A percentile compares a stretch with the other conserved stretches of the same genome.
These are phyloP conservation scores for Sclerotinia spermophila DNA, from an alignment of 2,329 filamentous ascomycete genomes.

Conservation along the genomic window DNA sequence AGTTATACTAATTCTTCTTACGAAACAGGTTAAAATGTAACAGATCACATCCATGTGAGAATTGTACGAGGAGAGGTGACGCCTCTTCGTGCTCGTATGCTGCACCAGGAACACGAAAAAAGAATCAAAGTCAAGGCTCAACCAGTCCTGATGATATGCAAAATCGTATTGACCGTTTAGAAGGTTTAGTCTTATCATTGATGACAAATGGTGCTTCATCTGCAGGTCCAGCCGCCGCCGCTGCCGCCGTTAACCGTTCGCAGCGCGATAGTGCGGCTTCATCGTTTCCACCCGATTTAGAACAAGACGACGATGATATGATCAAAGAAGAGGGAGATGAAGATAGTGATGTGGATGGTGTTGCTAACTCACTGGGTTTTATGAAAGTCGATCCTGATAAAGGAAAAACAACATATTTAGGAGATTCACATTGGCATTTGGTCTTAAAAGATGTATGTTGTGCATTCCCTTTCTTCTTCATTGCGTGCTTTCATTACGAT, in stretches of 20 bases:
- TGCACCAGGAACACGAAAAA: slow-evolving; percentile 65
- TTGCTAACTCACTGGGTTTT: slow-evolving; percentile 72
- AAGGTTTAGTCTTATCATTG: slow-evolving; percentile 84
- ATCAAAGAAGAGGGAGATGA: slow-evolving; percentile 55
- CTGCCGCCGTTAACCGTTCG: slow-evolving; percentile 43
- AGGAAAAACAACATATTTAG: slow-evolving; percentile 73
- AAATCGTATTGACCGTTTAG: slow-evolving; percentile 91
- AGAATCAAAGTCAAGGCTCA: slow-evolving; percentile 60
- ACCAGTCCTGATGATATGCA: slow-evolving; percentile 90
- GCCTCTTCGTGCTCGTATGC: slow-evolving; percentile 83
- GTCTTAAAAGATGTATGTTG: slow-evolving; percentile 63
- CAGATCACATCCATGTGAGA: slow-evolving; percentile 84
- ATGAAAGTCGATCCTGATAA: slow-evolving; percentile 77
- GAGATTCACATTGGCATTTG: slow-evolving; percentile 79
- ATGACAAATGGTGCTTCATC: slow-evolving; percentile 83
- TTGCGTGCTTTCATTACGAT: background rate
- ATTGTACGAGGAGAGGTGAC: slow-evolving; percentile 86
- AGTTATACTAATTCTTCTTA: slow-evolving; percentile 38
- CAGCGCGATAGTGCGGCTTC: slow-evolving; percentile 36
- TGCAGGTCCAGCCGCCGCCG: slow-evolving; percentile 56
- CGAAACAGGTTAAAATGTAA: slow-evolving; percentile 77
- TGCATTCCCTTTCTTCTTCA: background rate
- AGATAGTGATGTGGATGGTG: slow-evolving; percentile 60
- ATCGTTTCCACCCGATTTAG: slow-evolving; percentile 42
- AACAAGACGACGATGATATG: slow-evolving; percentile 55